Base-by-base conservation (phyloP, 257 asterid species). In the Capsicum chinense region DNA sequence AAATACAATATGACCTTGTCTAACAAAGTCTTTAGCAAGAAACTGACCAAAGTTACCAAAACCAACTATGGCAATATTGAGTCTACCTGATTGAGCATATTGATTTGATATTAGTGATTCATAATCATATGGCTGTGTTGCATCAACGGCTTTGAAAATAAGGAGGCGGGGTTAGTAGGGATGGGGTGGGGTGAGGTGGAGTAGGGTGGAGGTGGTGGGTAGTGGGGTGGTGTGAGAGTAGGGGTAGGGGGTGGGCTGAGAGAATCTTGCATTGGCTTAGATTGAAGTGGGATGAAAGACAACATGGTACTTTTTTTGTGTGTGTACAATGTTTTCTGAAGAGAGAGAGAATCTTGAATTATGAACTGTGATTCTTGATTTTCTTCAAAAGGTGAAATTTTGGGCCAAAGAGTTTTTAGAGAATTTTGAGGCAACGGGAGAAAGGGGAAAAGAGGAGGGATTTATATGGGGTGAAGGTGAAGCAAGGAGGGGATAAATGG, bases 21-120 rank as follows among this genome's bases (percentile, higher is more conserved):
- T 90, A 73, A 92, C 37, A 86, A 94, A 92, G 3, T 94, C 88
- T 84, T 89, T 92, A 39, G 97, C 92, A 2, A 94, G 92, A 73
- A 93, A 94, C 70, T 92, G 97, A 8, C 98, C 98, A 85, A 94
- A 94, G 81, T 94, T 94, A 0, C 98, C 98, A 85, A 93, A 94
- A 14, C 98, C 98, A 10, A 94, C 63, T 0, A 94, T 88, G 37
- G 91, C 98, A 9, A 94, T 92, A 48, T 90, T 93, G 54, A 93
- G 95, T 84, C 80, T 90, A 1, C 89, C 80, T 47, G 94, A 91
- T 58, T 93, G 93, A 5, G 67, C 44, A 74, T 87, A 88, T 35
- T 90, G 90, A 79, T 84, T 56, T 69, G 88, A 82, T 9, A 89
- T 84, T 7, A 80, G 90, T 44, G 94, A 52, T 81, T 94, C 97